Evolutionary conservation across 202 grass and related monocot species (phyloP).

Genomic region (Setaria viridis): DNA sequence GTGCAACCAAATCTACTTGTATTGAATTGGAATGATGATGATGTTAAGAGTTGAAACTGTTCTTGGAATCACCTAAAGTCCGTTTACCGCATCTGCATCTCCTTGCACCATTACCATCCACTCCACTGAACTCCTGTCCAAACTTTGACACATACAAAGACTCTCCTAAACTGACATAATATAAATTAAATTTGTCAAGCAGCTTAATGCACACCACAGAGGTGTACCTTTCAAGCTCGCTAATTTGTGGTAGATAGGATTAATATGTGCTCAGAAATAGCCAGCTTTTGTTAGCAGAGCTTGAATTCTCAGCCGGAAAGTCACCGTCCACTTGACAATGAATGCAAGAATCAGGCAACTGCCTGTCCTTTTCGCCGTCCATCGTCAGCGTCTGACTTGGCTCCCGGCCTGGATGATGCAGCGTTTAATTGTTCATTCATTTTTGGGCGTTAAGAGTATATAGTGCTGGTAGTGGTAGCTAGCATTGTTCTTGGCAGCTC

Average conservation of each 20-base stretch:
- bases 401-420: background rate
- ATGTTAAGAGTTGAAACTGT: background rate
- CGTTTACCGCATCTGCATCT: too few relatives aligned
- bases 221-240: background rate
- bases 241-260: background rate
- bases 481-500: background rate
- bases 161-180: too few relatives aligned
- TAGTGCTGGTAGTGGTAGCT: background rate
- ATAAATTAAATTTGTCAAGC: too few relatives aligned
- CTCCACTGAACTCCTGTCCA: too few relatives aligned
- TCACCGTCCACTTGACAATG: background rate
- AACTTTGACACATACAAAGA: too few relatives aligned
- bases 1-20: too few relatives aligned
- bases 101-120: too few relatives aligned
- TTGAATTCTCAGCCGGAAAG: background rate
- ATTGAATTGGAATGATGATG: too few relatives aligned
- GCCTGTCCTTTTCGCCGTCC: background rate
- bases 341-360: background rate
- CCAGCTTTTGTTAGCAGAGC: background rate
- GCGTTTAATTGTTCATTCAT: background rate
- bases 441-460: background rate
- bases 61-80: background rate
- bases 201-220: background rate
- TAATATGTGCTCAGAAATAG: background rate
- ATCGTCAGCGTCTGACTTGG: background rate